Percentiles rank a stretch among this genome's conserved stretches.
Conservation (phyloP, 163 green algal species). For the Volvox carteri region DNA sequence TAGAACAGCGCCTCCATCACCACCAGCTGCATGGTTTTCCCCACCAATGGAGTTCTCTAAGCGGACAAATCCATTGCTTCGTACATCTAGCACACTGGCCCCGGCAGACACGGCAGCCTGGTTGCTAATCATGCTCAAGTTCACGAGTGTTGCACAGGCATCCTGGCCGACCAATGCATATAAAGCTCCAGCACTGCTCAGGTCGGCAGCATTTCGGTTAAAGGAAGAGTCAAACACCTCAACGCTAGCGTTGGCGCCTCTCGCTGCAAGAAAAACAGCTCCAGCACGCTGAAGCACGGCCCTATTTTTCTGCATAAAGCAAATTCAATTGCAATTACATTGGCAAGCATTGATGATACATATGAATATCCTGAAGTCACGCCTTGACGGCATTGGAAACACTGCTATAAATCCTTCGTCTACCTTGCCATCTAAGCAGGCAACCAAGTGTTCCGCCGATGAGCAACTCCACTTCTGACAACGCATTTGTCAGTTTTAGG, state of each 20-base stretch:
- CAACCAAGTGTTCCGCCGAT: too few relatives aligned
- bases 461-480: too few relatives aligned
- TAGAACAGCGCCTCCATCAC: background rate
- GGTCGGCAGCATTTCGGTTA: background rate
- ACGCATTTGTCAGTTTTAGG: too few relatives aligned
- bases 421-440: too few relatives aligned
- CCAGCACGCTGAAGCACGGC: background rate
- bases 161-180: background rate
- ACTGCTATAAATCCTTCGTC: too few relatives aligned
- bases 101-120: background rate
- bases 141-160: background rate
- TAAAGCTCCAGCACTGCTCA: background rate
- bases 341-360: too few relatives aligned
- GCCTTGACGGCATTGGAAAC: too few relatives aligned
- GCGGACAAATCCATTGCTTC: background rate
- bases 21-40: background rate
- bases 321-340: too few relatives aligned
- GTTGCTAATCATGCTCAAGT: background rate
- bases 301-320: slow-evolving; percentile 10
- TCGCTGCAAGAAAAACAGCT: background rate
- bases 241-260: background rate
- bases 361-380: too few relatives aligned
- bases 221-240: background rate
- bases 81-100: background rate
- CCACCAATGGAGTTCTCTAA: background rate